Evolutionary conservation across 108 stramenopile species (phyloP), one percentile per base, ranked within the genome.

Genomic region (Licmophora abbreviata): DNA sequence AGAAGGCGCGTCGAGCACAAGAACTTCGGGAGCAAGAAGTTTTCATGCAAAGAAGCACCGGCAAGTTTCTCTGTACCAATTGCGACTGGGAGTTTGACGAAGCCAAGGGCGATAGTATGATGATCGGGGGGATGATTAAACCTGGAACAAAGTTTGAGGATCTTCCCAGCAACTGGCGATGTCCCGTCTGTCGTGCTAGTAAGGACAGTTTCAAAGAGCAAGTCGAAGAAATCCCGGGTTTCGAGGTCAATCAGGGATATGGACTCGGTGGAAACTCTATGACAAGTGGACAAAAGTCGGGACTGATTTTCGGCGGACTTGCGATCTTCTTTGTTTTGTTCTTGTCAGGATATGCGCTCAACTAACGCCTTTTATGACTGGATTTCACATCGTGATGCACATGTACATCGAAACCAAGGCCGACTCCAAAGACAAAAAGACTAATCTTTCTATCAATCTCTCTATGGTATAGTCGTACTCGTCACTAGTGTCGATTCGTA

Each of bases 231-330:
- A 93, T 96, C 68, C 86, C 92, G 7, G 95, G 92, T 25, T 96
- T 96, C 53, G 93, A 88, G 49, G 93, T 93, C 25, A 96, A 96
- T 59, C 87, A 87, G 57, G 81, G 83, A 17, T 96, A 93, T 68
- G 95, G 95, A 40, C 87, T 96, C 38, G 95, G 95, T 49, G 74
- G 71, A 0, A 96, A 96, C 54, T 46, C 77, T 11, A 83, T 94
- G 91, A 88, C 92, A 3, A 48, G 84, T 5, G 82, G 76, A 3
- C 76, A 96, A 64, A 94, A 94, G 68, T 94, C 86, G 59, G 33
- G 66, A 7, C 63, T 91, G 37, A 89, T 96, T 40, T 96, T 93
- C 56, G 95, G 95, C 2, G 80, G 91, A 22, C 74, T 96, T 17
- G 88, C 44, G 12, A 51, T 51, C 6, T 93, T 93, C 64, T 92